Conservation (phyloP, 2,329 filamentous ascomycete species). For the Fusarium nematophilum region DNA sequence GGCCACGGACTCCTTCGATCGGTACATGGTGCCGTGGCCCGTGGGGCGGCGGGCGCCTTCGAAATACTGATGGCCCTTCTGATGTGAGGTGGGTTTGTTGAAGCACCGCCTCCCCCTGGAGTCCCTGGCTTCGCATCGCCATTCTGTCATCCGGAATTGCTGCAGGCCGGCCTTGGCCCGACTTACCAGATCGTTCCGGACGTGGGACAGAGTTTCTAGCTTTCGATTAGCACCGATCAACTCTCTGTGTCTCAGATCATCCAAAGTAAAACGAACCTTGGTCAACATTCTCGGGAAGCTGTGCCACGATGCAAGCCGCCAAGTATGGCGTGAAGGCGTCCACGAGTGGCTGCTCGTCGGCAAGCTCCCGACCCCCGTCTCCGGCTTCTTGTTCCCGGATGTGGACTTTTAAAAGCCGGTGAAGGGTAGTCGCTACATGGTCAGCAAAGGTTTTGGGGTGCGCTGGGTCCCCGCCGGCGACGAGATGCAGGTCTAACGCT, state of each 20-base stretch:
- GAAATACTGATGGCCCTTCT: background rate
- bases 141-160: slow-evolving; percentile 9
- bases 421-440: slow-evolving; percentile 8
- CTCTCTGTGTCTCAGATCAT: background rate
- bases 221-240: background rate
- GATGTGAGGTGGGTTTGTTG: background rate
- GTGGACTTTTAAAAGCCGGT: background rate
- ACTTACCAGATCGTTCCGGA: background rate
- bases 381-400: background rate
- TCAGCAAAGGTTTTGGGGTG: slow-evolving; percentile 11
- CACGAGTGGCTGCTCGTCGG: background rate
- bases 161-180: slow-evolving; percentile 8
- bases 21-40: slow-evolving; percentile 14
- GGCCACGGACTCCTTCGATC: slow-evolving; percentile 10
- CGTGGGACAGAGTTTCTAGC: background rate
- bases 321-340: slow-evolving; percentile 9
- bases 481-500: slow-evolving; percentile 6
- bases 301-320: slow-evolving; percentile 14
- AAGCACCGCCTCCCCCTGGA: background rate
- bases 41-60: background rate
- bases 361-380: background rate
- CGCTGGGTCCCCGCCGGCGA: background rate
- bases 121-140: slow-evolving; percentile 24
- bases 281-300: background rate
- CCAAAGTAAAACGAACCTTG: background rate